Conservation (phyloP, 805 yeast species). For the Monosporozyma aerobia region DNA sequence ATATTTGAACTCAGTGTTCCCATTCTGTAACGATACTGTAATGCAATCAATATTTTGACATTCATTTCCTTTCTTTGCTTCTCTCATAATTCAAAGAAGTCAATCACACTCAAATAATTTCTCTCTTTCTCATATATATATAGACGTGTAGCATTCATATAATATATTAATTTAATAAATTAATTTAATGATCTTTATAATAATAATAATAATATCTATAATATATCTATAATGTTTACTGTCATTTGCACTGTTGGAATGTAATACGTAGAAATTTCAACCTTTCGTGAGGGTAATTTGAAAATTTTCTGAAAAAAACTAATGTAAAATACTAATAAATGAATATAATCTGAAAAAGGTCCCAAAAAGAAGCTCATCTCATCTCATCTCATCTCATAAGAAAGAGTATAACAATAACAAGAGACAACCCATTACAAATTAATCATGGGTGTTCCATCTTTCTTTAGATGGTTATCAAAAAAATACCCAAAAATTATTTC, state of each 20-base stretch:
- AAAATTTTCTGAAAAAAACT: not conserved
- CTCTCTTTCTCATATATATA: not conserved
- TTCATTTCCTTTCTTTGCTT: not conserved
- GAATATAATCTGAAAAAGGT: not conserved
- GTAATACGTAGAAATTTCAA: no score
- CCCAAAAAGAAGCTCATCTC: not conserved
- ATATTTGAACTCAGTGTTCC: no score
- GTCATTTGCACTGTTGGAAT: no score
- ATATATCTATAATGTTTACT: no score
- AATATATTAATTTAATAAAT: not conserved
- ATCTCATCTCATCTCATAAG: not conserved
- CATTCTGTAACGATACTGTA: no score
- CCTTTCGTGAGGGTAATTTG: not conserved
- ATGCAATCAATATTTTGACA: no score
- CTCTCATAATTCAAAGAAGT: not conserved
- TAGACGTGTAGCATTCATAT: not conserved
- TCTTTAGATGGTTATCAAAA: conserved; percentile 89
- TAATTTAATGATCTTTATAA: not conserved
- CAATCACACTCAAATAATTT: not conserved
- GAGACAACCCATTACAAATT: not conserved
- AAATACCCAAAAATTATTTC: conserved; percentile 92
- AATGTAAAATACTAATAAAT: not conserved
- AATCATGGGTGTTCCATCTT: conserved; percentile 91
- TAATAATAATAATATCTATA: no score
- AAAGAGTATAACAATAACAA: not conserved